Percentiles rank a stretch among this genome's conserved stretches.
phyloP scores from a whole-genome alignment of 1,284 basidiomycete species.

The Rhodotorula sp. region DNA sequence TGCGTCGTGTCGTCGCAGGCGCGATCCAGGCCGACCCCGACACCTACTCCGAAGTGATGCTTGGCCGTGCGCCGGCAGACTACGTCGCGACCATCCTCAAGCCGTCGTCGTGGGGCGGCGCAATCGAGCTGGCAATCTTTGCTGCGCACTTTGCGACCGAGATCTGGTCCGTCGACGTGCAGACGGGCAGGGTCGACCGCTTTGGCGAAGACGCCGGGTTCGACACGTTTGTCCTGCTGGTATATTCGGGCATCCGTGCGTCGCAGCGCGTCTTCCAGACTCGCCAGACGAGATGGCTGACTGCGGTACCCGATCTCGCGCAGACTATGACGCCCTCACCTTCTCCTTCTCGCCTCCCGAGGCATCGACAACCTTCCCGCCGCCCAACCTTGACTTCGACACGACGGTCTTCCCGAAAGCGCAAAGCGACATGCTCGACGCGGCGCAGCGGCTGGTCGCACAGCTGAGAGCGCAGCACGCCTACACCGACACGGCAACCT shows the following conservation, averaged over 20 bases:
- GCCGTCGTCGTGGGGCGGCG: constrained; percentile 84
- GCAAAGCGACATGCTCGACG: constrained; percentile 59
- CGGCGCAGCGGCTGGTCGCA: constrained; percentile 69
- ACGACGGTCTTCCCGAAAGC: constrained; percentile 70
- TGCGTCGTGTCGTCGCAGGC: constrained; percentile 70
- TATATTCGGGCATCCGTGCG: constrained; percentile 83
- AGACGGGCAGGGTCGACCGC: constrained; percentile 82
- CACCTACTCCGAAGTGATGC: constrained; percentile 76
- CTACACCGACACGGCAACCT: constrained; percentile 87
- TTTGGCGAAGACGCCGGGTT: constrained; percentile 62
- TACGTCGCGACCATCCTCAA: constrained; percentile 80
- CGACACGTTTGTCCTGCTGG: constrained; percentile 62
- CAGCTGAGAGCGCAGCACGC: constrained; percentile 72
- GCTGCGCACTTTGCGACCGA: constrained; percentile 77
- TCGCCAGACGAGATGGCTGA: background rate
- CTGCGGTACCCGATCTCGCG: background rate
- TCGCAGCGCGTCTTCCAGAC: background rate
- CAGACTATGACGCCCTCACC: constrained; percentile 75
- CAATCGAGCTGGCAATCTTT: constrained; percentile 71
- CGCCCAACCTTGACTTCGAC: constrained; percentile 68
- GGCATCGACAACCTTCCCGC: constrained; percentile 52
- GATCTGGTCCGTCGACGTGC: constrained; percentile 85
- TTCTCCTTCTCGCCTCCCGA: constrained; percentile 73
- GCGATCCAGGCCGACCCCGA: constrained; percentile 69
- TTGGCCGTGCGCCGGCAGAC: constrained; percentile 63